Conservation (phyloP, 2,329 filamentous ascomycete species). For the Epichloe gansuensis region DNA sequence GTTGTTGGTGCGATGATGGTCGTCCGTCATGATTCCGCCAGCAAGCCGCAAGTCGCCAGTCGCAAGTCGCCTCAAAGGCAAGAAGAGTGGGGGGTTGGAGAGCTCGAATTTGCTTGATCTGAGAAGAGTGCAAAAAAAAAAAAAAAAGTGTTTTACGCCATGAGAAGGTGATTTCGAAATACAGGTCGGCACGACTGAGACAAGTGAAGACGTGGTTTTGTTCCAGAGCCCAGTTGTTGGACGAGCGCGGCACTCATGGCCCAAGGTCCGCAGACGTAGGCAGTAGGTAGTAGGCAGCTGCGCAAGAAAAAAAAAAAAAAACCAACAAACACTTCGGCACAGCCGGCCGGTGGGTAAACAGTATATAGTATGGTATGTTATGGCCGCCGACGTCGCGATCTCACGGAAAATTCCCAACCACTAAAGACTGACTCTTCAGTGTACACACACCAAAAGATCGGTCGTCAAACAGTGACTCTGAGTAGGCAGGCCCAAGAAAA, state of each 20-base stretch:
- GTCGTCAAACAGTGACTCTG: too few species aligned
- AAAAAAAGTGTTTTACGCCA: not conserved
- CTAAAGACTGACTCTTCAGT: not conserved
- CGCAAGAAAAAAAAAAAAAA: not conserved
- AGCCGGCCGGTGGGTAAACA: not conserved
- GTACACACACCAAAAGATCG: not conserved
- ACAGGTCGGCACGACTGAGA: too few species aligned
- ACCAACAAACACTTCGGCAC: not conserved
- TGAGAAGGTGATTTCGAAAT: not conserved
- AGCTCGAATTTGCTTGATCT: not conserved
- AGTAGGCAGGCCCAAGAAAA: not conserved
- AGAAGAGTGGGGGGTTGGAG: not conserved
- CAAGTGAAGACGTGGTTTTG: too few species aligned
- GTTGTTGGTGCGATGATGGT: constrained; percentile 17
- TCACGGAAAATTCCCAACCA: not conserved
- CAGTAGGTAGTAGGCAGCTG: not conserved
- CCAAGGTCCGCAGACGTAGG: not conserved
- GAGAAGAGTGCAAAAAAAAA: not conserved
- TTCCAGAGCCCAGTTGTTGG: not conserved
- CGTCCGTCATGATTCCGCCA: constrained; percentile 17
- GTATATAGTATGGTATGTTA: not conserved
- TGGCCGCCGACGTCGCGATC: not conserved
- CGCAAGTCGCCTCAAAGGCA: not conserved
- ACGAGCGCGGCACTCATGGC: not conserved
- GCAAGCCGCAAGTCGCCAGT: not conserved